These are phyloP conservation scores for Dryas alaskensis DNA, from an alignment of 306 rosid species.

Conservation along the genomic window DNA sequence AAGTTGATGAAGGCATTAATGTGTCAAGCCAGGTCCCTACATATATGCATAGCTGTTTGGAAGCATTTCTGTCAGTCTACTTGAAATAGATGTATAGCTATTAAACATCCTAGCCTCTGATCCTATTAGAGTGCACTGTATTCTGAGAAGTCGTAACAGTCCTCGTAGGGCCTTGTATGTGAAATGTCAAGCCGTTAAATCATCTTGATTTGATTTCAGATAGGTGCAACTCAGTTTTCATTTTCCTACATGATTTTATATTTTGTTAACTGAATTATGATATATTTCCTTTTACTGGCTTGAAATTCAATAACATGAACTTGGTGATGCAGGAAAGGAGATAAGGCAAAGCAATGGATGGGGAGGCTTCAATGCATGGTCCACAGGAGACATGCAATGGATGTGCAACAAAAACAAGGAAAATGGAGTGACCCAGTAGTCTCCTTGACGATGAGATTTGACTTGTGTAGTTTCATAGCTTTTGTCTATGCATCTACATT, in stretches of 20 bases:
- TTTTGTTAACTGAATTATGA: not conserved
- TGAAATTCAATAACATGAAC: not conserved
- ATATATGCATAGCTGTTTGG: too few relatives aligned
- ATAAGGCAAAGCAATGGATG: constrained; percentile 42
- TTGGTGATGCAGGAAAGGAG: constrained; percentile 67
- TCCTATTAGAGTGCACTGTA: not conserved
- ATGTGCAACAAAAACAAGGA: constrained; percentile 13
- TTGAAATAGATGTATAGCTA: not conserved
- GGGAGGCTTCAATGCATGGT: constrained; percentile 40
- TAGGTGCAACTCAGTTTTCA: not conserved
- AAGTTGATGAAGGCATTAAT: too few relatives aligned
- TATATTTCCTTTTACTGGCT: not conserved
- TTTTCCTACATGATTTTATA: not conserved
- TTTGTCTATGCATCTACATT: constrained; percentile 13
- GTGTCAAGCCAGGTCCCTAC: too few relatives aligned
- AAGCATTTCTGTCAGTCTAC: not conserved
- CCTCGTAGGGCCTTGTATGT: not conserved
- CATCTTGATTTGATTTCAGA: not conserved
- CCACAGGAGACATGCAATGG: not conserved
- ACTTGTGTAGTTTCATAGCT: constrained; percentile 19
- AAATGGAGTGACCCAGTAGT: not conserved
- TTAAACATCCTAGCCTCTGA: constrained; percentile 1
- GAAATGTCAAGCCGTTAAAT: not conserved
- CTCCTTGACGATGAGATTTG: constrained; percentile 33
- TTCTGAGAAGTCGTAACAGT: not conserved